phyloP scores from a whole-genome alignment of 257 asterid genomes.

The Nicotiana noctiflora region DNA sequence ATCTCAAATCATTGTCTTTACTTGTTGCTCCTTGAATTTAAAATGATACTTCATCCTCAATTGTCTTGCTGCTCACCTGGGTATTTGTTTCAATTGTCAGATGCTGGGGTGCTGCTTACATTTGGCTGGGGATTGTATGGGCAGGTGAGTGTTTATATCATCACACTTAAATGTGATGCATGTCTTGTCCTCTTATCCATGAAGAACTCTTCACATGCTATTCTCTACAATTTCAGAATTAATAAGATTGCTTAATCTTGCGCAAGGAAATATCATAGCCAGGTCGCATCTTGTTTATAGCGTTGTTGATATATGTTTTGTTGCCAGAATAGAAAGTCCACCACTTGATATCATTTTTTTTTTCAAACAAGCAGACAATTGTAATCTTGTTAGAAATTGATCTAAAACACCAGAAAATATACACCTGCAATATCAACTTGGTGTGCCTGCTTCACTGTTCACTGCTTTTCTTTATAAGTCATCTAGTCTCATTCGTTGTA shows the following conservation, averaged over 20 bases:
- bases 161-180: neutral
- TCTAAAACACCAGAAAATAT: neutral
- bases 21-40: neutral
- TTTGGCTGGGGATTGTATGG: slow-evolving; percentile 85
- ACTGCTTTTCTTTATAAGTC: neutral
- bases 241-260: neutral
- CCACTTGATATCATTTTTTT: neutral
- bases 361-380: neutral
- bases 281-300: neutral
- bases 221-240: neutral
- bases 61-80: neutral
- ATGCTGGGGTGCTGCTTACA: slow-evolving; percentile 61
- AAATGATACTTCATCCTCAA: neutral
- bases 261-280: neutral
- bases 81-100: slow-evolving; percentile 23
- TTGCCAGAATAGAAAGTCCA: neutral
- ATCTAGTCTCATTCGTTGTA: slow-evolving; percentile 1
- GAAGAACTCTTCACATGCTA: neutral
- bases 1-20: neutral
- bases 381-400: neutral
- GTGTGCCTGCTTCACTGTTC: neutral
- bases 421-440: too few relatives aligned
- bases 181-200: neutral
- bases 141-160: slow-evolving; percentile 35
- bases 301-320: neutral